Base-by-base conservation (phyloP, 352 stramenopile genomes). In the Phytophthora vignae region DNA sequence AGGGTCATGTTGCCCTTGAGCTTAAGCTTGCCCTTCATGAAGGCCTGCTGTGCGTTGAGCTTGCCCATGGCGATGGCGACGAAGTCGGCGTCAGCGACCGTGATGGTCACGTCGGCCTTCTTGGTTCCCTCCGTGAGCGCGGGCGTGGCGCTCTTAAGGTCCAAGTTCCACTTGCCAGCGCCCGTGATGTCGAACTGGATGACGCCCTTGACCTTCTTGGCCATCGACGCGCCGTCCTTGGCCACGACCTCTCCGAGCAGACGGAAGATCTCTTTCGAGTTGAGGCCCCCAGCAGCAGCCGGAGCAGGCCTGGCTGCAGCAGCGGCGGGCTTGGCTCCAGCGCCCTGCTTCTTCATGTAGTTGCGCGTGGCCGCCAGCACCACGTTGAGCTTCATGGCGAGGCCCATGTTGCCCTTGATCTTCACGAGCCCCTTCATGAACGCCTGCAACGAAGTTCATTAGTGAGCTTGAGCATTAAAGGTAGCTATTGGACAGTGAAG, bases 11-110 rank as follows among this genome's bases (percentile, higher is more conserved):
- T 98, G 60, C 95, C 95, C 82, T 98, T 98, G 55, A 98, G 88
- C 76, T 98, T 98, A 55, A 98, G 81, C 74, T 98, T 98, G 64
- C 93, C 93, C 85, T 98, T 97, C 92, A 98, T 97, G 75, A 98
- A 98, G n/a, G 95, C 95, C 84, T 85, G 79, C 73, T 98, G 95
- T 21, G 95, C 85, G 69, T 98, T 98, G 25, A 98, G 80, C 66
- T 98, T 97, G 64, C 88, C 88, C 61, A 81, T 81, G 33, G 87
- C 87, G 55, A 96, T 92, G 3, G 81, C 83, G 22, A 96, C 81
- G 70, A 96, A 94, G 83, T 96, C 87, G 52, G 83, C 83, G 64
- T 94, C 88, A 31, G 64, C 74, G 65, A 93, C 74, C 31, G 83
- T 93, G 57, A 96, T 88, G 42, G 85, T 93, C 66, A 93, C 85